Evolutionary conservation across 805 yeast genomes (phyloP), one percentile per base, ranked within the genome.

Genomic region (Torulaspora maleeae): DNA sequence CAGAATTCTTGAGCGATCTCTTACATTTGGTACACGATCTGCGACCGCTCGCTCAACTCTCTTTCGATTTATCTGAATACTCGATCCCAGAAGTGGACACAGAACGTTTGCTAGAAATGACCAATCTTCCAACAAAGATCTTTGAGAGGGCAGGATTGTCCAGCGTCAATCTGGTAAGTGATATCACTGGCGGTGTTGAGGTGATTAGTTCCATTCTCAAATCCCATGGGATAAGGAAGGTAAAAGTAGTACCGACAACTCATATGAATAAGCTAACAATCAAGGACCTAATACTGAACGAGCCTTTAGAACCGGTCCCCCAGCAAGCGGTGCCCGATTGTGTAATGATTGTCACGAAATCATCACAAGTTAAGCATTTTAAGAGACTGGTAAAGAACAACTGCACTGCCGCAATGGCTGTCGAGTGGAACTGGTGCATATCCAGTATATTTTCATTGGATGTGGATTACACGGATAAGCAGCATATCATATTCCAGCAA

Each of bases 1-100:
- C 89, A 0, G 58, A 65, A 3, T 82, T 79, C 48, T 47, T 82
- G 2, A 65, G 41, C 15, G 47, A 45, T 34, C 68, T 79, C 0
- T 46, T 79, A 22, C 72, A 71, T 56, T 11, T 51, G 41, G 36
- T 56, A 30, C 52, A 52, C 15, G 32, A 38, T 10, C 15, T 16
- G 28, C 35, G 20, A 12, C 46, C 53, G 38, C 5, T 37, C 42
- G 13, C 47, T 51, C 52, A 53, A 20, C 10, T 50, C 6, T 46
- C 48, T 20, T 24, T 50, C 1, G 49, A 63, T 1, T 19, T 48
- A 9, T 45, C 69, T 2, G 52, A 64, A 2, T 69, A 69, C 47
- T 58, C 61, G 10, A 58, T 71, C 6, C 68, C 68, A 2, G 71
- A 60, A 1, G 59, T 62, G 7, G 63, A 68, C 25, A 52, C 54